Percentiles rank a stretch among this genome's conserved stretches.
These are phyloP conservation scores for Gyromitra esculenta DNA, from an alignment of 2,329 filamentous ascomycete genomes.

Conservation along the genomic window DNA sequence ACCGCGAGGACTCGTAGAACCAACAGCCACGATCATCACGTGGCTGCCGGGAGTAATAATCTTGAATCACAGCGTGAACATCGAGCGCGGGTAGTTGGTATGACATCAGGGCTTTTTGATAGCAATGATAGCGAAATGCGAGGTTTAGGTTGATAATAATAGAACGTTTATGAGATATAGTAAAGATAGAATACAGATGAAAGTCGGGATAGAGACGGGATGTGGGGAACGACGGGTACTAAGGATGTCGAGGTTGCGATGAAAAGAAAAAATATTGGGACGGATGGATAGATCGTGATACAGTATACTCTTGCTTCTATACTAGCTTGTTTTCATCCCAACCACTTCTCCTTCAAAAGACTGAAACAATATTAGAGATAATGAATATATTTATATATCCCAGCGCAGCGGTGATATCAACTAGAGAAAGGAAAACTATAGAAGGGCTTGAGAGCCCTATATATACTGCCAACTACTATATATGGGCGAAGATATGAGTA, in stretches of 20 bases:
- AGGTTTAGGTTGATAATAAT: neutral
- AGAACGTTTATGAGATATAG: neutral
- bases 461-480: too few relatives aligned
- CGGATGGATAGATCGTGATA: too few relatives aligned
- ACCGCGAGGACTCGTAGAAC: neutral
- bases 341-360: too few relatives aligned
- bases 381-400: too few relatives aligned
- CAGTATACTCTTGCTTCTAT: too few relatives aligned
- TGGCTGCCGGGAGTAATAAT: neutral
- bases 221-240: neutral
- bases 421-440: too few relatives aligned
- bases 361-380: too few relatives aligned
- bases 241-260: neutral
- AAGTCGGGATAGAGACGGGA: neutral
- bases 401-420: too few relatives aligned
- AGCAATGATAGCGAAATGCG: neutral
- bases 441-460: too few relatives aligned
- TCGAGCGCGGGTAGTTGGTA: neutral
- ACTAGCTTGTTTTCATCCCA: too few relatives aligned
- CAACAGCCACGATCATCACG: neutral
- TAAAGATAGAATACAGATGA: neutral
- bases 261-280: neutral
- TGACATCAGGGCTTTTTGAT: neutral
- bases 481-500: too few relatives aligned
- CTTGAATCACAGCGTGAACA: neutral